Base-by-base conservation (phyloP, 1,284 basidiomycete genomes). In the Ganoderma boninense region DNA sequence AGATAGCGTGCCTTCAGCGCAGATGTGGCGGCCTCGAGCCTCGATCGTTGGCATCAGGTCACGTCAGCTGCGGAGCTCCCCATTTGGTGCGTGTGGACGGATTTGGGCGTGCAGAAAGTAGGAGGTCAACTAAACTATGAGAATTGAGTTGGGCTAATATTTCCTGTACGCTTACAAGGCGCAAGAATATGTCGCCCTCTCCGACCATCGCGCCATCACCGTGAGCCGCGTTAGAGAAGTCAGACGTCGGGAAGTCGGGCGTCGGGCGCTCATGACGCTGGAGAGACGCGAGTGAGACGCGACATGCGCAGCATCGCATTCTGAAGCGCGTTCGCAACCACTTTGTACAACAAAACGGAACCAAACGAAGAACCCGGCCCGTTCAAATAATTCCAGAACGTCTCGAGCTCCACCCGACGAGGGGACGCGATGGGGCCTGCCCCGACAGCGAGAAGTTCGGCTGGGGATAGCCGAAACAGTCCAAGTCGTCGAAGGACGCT, bases 401-500 rank as follows among this genome's bases (percentile, higher is more conserved):
- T 10, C 46, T 38, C 3, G 26, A 13, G 7, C 32, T 64, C 63
- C 44, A 64, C 5, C 18, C 42, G 29, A 44, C 32, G 13, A 64
- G 20, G n/a, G 63, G n/a, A 26, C 46, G 63, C 32, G 49, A 52
- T 40, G 63, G 46, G 7, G 23, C 26, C 49, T 20, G 63, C 16
- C 49, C 44, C 26, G 63, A 52, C 35, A 54, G 49, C 14, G 64
- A 42, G 52, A 42, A 56, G 38, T 57, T 18, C 6, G 54, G 64
- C n/a, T n/a, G 35, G 20, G 60, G 38, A 61, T 26, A 44, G 16
- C n/a, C 64, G 42, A 65, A 57, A 40, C 40, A 35, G 20, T 42
- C 63, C 23, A 54, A 18, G n/a, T 49, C 63, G 54, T 56, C 26
- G 64, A 35, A 10, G 4, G 54, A 54, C 54, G 35, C 38, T 23